Evolutionary conservation across 805 yeast genomes (phyloP).

Genomic region (Kluyveromyces siamensis): DNA sequence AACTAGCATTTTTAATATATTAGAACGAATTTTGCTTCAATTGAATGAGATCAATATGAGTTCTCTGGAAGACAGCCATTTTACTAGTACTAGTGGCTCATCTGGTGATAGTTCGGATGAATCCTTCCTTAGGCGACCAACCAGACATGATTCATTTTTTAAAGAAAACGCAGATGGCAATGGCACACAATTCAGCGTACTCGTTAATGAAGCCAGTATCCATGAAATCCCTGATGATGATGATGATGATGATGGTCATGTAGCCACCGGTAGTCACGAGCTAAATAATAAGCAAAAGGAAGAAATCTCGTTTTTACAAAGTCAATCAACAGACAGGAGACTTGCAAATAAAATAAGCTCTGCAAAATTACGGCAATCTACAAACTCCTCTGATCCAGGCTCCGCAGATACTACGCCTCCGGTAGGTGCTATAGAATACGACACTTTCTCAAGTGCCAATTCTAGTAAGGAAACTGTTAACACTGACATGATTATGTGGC

Average conservation of each 20-base stretch:
- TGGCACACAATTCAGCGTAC: not conserved
- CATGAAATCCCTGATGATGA: not conserved
- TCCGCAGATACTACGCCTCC: not conserved
- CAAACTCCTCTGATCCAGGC: not conserved
- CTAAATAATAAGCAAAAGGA: no score
- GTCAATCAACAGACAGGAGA: not conserved
- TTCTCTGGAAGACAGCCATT: not conserved
- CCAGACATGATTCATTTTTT: not conserved
- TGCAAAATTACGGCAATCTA: not conserved
- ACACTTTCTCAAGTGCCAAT: not conserved
- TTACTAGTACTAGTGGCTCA: not conserved
- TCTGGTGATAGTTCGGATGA: slow-evolving; percentile 1
- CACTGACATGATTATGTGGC: slow-evolving; percentile 2
- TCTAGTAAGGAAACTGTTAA: slow-evolving; percentile 6
- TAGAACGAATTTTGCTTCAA: not conserved
- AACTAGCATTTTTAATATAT: no score
- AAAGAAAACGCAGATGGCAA: not conserved
- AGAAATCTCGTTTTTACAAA: no score
- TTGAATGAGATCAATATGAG: not conserved
- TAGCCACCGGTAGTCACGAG: no score
- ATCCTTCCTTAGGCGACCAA: not conserved
- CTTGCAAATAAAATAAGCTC: not conserved
- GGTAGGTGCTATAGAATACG: not conserved
- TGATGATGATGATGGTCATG: not conserved
- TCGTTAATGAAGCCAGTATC: not conserved